phyloP scores from a whole-genome alignment of 306 rosid genomes.

The Elaeagnus macrophylla region DNA sequence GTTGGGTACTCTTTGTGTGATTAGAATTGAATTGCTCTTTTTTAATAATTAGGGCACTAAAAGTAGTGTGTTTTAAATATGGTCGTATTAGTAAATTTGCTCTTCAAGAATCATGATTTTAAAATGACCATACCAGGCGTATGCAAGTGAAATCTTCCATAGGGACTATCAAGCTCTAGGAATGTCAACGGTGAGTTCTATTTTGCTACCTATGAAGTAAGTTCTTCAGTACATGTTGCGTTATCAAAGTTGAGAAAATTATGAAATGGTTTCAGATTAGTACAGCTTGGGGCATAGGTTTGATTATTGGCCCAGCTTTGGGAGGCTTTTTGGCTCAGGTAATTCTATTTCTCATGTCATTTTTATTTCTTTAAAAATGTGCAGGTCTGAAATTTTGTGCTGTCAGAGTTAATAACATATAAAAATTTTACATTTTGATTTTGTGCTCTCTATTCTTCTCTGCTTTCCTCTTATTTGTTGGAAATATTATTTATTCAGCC shows the following conservation, averaged over 20 bases:
- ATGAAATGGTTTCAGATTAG: conserved; percentile 43
- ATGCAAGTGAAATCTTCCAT: conserved; percentile 54
- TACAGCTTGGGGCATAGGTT: conserved; percentile 70
- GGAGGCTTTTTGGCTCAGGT: conserved; percentile 94
- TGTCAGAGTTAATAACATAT: not conserved
- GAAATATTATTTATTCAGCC: conserved; percentile 43
- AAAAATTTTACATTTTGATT: not conserved
- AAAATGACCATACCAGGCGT: conserved; percentile 40
- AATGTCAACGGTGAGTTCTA: conserved; percentile 57
- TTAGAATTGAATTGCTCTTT: too few relatives aligned
- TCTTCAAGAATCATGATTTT: not conserved
- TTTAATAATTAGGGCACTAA: too few relatives aligned
- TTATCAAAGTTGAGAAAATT: conserved; percentile 9
- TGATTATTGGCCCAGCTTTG: conserved; percentile 79
- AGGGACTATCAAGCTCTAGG: conserved; percentile 82
- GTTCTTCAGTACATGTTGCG: not conserved
- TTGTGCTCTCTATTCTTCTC: too few relatives aligned
- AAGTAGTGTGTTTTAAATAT: too few relatives aligned
- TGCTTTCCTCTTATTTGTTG: not conserved
- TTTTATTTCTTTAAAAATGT: not conserved
- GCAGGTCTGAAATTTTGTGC: not conserved
- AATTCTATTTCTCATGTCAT: conserved; percentile 15
- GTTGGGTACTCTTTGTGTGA: too few relatives aligned
- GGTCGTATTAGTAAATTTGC: not conserved
- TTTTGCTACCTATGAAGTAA: not conserved